These are phyloP conservation scores for Dothideomycetidae sp. DNA, from an alignment of 2,329 filamentous ascomycete species.

Conservation along the genomic window DNA sequence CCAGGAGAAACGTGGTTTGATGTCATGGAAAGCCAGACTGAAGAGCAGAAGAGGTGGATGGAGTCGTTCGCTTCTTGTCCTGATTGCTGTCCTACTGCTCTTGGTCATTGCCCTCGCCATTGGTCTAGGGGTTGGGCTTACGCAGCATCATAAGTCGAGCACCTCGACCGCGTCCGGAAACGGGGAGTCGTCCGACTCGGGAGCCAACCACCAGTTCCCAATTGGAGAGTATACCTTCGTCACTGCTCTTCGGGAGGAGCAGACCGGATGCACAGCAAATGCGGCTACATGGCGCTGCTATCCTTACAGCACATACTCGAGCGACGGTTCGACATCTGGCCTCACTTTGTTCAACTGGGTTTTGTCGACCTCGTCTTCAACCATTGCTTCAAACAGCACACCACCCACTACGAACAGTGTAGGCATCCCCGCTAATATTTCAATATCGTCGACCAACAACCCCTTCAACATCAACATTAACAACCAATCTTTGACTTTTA, in stretches of 20 bases:
- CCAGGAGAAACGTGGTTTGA: constrained; percentile 3
- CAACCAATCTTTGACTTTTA: constrained; percentile 36
- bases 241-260: constrained; percentile 40
- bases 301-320: constrained; percentile 39
- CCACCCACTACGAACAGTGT: constrained; percentile 44
- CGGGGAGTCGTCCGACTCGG: constrained; percentile 12
- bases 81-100: constrained; percentile 25
- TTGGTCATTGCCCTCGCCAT: constrained; percentile 22
- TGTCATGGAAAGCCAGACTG: neutral
- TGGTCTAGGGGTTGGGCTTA: constrained; percentile 26
- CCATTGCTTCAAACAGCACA: constrained; percentile 32
- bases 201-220: constrained; percentile 35
- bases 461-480: constrained; percentile 43
- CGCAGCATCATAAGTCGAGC: constrained; percentile 13
- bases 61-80: constrained; percentile 25
- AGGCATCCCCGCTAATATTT: constrained; percentile 22
- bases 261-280: constrained; percentile 44
- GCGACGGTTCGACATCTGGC: constrained; percentile 24
- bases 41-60: constrained; percentile 22
- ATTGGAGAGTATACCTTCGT: constrained; percentile 48
- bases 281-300: constrained; percentile 48
- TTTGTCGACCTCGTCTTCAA: constrained; percentile 31
- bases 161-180: constrained; percentile 11
- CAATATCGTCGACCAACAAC: constrained; percentile 39
- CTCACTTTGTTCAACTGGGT: constrained; percentile 48